Evolutionary conservation across 331 rosid species (phyloP), one percentile per base, ranked within the genome.

Genomic region (Stylosanthes scabra): DNA sequence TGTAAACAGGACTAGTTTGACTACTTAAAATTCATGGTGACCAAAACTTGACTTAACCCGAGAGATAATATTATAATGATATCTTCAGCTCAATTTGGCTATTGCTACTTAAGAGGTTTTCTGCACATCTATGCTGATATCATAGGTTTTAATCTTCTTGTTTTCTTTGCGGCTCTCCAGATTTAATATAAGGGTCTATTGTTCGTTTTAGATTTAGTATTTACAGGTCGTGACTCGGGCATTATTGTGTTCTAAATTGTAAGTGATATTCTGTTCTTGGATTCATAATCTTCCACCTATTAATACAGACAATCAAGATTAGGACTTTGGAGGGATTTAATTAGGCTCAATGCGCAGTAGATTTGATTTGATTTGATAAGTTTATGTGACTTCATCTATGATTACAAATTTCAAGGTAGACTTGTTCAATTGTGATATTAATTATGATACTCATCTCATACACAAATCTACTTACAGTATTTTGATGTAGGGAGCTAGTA

Each of bases 281-380:
- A 11, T 13, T 29, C 3, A 67, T 31, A 37, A 49, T 39, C 42
- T 28, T 27, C 71, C 59, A 12, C 31, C 27, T 66, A 49, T 45
- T 28, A 45, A 40, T 65, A 11, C 1, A 10, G 37, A 11, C 41
- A 45, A 65, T 62, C 40, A 16, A 13, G 41, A 63, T 10, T 13
- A 31, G 25, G 72, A 20, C 65, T 31, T 70, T n/a, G 15, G n/a
- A 29, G 82, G 78, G 82, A 31, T 62, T 62, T 52, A 8, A 29
- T 69, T 77, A 3, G 51, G 44, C 57, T 40, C 63, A 51, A 29
- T 59, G 3, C 51, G 56, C 25, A 11, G 49, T 60, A 12, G 44
- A 50, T 45, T 14, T 42, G 9, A 61, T 60, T 51, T 52, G 10
- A 61, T 69, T 51, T 52, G 10, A 58, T 31, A 59, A 34, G 28